These are phyloP conservation scores for Tilletia indica DNA, from an alignment of 1,284 basidiomycete species.

Conservation along the genomic window DNA sequence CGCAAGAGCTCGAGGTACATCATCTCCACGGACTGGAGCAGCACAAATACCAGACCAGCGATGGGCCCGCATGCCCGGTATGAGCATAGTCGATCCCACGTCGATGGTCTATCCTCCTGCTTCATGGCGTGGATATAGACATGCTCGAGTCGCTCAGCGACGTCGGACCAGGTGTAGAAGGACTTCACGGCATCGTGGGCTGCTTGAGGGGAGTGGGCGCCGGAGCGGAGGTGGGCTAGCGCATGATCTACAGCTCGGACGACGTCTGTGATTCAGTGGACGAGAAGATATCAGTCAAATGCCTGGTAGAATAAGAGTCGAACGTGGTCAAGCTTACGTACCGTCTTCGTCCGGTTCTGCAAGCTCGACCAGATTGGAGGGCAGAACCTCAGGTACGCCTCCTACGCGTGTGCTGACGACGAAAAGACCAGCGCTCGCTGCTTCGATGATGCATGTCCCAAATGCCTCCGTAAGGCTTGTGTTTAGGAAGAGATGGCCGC, in stretches of 20 bases:
- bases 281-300: no score
- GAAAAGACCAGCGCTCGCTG: conserved; percentile 88
- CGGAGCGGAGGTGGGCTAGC: conserved; percentile 68
- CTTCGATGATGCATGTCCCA: conserved; percentile 92
- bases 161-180: conserved; percentile 86
- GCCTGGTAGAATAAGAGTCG: neutral
- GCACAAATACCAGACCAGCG: conserved; percentile 73
- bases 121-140: conserved; percentile 73
- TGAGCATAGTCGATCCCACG: conserved; percentile 60
- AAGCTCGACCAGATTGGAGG: conserved; percentile 89
- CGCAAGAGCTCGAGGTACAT: conserved; percentile 74
- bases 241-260: conserved; percentile 78
- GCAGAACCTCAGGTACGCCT: conserved; percentile 91
- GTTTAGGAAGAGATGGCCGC: conserved; percentile 88
- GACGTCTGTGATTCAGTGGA: conserved; percentile 65
- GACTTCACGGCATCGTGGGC: conserved; percentile 74
- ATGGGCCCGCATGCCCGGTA: conserved; percentile 69
- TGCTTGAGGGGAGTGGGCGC: conserved; percentile 72
- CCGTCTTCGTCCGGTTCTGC: conserved; percentile 81
- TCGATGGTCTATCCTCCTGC: conserved; percentile 70
- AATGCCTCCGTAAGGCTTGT: conserved; percentile 95
- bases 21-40: conserved; percentile 76
- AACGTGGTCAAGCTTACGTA: conserved; percentile 43
- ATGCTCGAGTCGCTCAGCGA: conserved; percentile 74
- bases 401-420: conserved; percentile 92